These are phyloP conservation scores for Solanum hybrid DNA, from an alignment of 305 asterid genomes.

Conservation along the genomic window DNA sequence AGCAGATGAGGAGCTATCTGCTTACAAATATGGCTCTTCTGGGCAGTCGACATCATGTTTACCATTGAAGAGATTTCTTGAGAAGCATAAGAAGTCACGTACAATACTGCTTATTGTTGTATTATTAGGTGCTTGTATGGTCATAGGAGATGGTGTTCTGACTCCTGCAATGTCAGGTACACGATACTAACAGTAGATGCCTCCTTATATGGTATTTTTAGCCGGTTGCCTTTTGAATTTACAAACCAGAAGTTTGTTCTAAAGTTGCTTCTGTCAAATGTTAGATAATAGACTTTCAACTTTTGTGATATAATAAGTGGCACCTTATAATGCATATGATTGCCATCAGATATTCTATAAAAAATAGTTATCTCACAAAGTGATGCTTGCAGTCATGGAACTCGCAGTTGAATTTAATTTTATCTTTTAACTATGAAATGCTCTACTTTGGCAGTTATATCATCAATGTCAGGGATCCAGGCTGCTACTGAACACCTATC, in stretches of 20 bases:
- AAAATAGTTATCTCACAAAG: not conserved
- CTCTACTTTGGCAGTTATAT: constrained; percentile 11
- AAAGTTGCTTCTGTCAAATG: not conserved
- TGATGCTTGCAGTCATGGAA: not conserved
- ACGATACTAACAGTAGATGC: not conserved
- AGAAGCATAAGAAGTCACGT: constrained; percentile 66
- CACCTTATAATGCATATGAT: not conserved
- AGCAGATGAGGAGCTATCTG: constrained; percentile 88
- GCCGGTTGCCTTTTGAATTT: not conserved
- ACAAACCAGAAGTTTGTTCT: not conserved
- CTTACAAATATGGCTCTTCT: constrained; percentile 68
- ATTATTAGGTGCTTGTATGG: constrained; percentile 94
- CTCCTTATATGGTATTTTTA: not conserved
- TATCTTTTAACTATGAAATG: not conserved
- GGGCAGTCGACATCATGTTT: constrained; percentile 53
- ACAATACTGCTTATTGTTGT: constrained; percentile 79
- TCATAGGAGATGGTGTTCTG: constrained; percentile 87
- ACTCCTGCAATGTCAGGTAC: constrained; percentile 98
- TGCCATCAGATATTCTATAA: not conserved
- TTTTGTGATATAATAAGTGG: not conserved
- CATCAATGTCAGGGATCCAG: constrained; percentile 13
- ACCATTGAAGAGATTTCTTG: constrained; percentile 67
- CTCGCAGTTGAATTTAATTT: not conserved
- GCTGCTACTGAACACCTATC: constrained; percentile 7
- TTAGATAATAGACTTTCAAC: not conserved